Evolutionary conservation across 2,329 filamentous ascomycete genomes (phyloP).

Genomic region (Ceratocystis variospora): DNA sequence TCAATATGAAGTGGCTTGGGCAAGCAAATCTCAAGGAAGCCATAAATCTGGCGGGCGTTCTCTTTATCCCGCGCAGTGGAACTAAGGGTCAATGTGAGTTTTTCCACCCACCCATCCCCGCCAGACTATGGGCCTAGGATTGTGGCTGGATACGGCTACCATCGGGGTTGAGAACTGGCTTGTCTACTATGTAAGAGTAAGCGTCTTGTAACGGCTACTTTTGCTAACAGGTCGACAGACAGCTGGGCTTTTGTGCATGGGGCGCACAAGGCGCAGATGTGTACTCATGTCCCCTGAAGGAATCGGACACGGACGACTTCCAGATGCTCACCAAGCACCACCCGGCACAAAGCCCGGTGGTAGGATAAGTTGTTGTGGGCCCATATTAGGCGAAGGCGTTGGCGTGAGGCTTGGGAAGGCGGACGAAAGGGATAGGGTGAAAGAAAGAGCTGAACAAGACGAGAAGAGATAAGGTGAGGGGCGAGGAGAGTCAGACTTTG

Average conservation of each 20-base stretch:
- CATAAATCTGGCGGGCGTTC: conserved; percentile 49
- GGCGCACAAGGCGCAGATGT: conserved; percentile 36
- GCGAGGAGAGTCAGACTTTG: not conserved
- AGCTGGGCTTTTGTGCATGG: conserved; percentile 45
- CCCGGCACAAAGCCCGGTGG: not conserved
- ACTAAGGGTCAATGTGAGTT: conserved; percentile 36
- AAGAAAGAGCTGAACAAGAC: too few species aligned
- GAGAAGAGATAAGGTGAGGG: not conserved
- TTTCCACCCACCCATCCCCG: too few species aligned
- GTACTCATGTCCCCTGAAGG: not conserved
- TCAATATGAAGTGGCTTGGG: conserved; percentile 59
- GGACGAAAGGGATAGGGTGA: too few species aligned
- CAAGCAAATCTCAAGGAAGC: conserved; percentile 45
- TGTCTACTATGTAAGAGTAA: not conserved
- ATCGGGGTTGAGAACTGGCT: not conserved
- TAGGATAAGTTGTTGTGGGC: not conserved
- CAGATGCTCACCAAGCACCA: not conserved
- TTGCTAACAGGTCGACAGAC: conserved; percentile 25
- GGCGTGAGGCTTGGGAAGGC: too few species aligned
- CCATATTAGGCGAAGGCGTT: not conserved
- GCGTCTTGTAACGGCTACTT: not conserved
- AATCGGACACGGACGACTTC: not conserved
- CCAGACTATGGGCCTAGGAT: not conserved
- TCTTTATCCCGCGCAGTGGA: conserved; percentile 63
- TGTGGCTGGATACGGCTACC: not conserved